These are phyloP conservation scores for Naganishia antarctica DNA, from an alignment of 768 basidiomycete species.

Conservation along the genomic window DNA sequence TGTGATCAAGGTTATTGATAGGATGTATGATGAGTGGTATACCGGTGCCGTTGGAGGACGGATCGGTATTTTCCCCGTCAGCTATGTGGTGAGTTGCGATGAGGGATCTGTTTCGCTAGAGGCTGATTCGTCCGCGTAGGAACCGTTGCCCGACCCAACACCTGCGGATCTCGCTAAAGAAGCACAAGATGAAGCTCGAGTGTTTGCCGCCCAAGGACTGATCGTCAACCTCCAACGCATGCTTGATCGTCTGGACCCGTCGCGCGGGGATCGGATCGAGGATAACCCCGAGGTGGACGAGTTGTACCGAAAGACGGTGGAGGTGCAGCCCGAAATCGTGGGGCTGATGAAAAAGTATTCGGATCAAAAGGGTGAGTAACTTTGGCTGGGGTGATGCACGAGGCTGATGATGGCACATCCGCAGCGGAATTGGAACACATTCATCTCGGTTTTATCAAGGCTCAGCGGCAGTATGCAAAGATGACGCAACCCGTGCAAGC, in stretches of 20 bases:
- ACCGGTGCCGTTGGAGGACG: slow-evolving; percentile 80
- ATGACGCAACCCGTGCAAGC: slow-evolving; percentile 65
- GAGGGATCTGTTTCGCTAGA: neutral
- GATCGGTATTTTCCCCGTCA: slow-evolving; percentile 93
- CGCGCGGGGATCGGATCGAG: slow-evolving; percentile 70
- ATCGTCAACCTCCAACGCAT: slow-evolving; percentile 52
- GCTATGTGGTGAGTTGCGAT: slow-evolving; percentile 71
- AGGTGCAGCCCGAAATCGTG: slow-evolving; percentile 86
- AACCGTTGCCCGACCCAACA: slow-evolving; percentile 69
- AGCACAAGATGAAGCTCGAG: slow-evolving; percentile 76
- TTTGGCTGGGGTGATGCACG: neutral
- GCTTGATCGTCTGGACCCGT: slow-evolving; percentile 67
- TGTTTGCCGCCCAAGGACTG: slow-evolving; percentile 59
- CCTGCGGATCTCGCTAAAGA: slow-evolving; percentile 70
- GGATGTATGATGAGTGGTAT: slow-evolving; percentile 97
- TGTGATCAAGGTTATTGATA: slow-evolving; percentile 88
- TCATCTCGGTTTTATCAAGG: slow-evolving; percentile 88
- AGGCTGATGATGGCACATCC: slow-evolving; percentile 13
- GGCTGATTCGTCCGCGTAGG: slow-evolving; percentile 18
- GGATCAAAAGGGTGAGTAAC: slow-evolving; percentile 69
- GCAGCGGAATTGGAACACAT: slow-evolving; percentile 86
- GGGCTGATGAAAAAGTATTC: slow-evolving; percentile 95
- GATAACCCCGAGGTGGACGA: slow-evolving; percentile 68
- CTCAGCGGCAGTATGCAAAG: slow-evolving; percentile 79
- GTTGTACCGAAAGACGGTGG: slow-evolving; percentile 82